These are phyloP conservation scores for Sporothrix euskadiensis DNA, from an alignment of 2,329 filamentous ascomycete species.

Conservation along the genomic window DNA sequence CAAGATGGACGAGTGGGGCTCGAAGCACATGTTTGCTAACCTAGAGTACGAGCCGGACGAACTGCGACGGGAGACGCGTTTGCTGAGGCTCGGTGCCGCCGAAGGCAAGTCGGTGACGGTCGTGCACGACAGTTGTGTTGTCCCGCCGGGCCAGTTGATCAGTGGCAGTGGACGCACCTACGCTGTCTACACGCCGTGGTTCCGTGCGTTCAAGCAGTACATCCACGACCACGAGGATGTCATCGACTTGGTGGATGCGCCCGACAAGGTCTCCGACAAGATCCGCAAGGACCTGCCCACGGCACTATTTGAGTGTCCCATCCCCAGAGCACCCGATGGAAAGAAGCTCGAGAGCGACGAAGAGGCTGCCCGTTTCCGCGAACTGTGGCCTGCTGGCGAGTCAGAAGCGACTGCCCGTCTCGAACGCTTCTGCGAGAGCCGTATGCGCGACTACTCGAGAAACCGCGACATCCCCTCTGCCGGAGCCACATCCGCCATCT, in stretches of 20 bases:
- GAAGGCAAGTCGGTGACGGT: slow-evolving; percentile 69
- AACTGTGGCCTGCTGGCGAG: slow-evolving; percentile 60
- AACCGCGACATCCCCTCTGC: slow-evolving; percentile 66
- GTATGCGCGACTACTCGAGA: neutral
- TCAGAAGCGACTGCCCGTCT: slow-evolving; percentile 64
- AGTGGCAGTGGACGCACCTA: slow-evolving; percentile 76
- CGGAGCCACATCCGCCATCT: slow-evolving; percentile 66
- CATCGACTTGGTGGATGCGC: slow-evolving; percentile 61
- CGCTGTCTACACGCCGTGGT: slow-evolving; percentile 84
- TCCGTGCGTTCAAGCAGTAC: slow-evolving; percentile 70
- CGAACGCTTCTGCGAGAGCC: slow-evolving; percentile 62
- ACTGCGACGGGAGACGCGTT: slow-evolving; percentile 69
- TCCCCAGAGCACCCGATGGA: slow-evolving; percentile 63
- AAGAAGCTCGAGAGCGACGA: slow-evolving; percentile 64
- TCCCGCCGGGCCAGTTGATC: slow-evolving; percentile 67
- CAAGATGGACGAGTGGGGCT: slow-evolving; percentile 70
- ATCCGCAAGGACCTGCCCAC: slow-evolving; percentile 48
- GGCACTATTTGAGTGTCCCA: slow-evolving; percentile 58
- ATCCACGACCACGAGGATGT: slow-evolving; percentile 69
- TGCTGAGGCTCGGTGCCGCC: slow-evolving; percentile 62
- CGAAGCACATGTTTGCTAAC: slow-evolving; percentile 75
- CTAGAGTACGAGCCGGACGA: slow-evolving; percentile 93
- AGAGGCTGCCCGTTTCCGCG: slow-evolving; percentile 54
- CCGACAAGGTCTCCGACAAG: slow-evolving; percentile 53
- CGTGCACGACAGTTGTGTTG: slow-evolving; percentile 79